Evolutionary conservation across 1,139 yeast species (phyloP), one percentile per base, ranked within the genome.

Genomic region (Yamadazyma triangularis): DNA sequence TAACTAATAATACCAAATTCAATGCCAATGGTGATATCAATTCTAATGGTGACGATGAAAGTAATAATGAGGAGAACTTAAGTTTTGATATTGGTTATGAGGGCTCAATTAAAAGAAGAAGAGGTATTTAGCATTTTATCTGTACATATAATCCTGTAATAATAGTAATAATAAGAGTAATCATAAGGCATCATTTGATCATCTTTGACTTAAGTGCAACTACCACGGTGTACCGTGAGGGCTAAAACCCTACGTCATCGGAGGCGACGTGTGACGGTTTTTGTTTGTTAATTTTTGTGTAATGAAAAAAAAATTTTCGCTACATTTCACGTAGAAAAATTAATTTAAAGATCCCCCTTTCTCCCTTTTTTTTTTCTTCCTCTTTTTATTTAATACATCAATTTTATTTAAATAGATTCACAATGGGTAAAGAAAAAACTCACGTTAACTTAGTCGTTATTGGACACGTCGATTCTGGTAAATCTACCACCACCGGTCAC

Each of bases 401-500:
- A 18, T 18, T 18, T 7, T 7, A 18, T 18, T 18, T 18, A 7
- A 18, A 25, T 8, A 14, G 9, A 23, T 36, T 19, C 18, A 38
- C 27, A 28, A 57, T 57, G 89, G 91, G 95, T 79, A 86, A 86
- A 73, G 95, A 82, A 65, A 88, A 87, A 84, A 64, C 78, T 73
- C 97, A 89, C 86, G 84, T 89, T 74, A 89, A 89, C 95, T 91
- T 89, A 75, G 97, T 89, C 73, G 97, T 89, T 69, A 89, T 89
- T 71, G 97, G 97, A 73, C 97, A 88, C 93, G 96, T 87, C 95
- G 96, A 87, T 77, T 87, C 96, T 56, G 95, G 95, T 46, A 44
- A 45, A 36, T 52, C 56, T 77, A 87, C 87, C 76, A 87, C 95
- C 51, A 87, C 96, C 66, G 96, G 96, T 73, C 96, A 88, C 82